These are phyloP conservation scores for Euphorbia tirucalli DNA, from an alignment of 345 rosid genomes.

Conservation along the genomic window DNA sequence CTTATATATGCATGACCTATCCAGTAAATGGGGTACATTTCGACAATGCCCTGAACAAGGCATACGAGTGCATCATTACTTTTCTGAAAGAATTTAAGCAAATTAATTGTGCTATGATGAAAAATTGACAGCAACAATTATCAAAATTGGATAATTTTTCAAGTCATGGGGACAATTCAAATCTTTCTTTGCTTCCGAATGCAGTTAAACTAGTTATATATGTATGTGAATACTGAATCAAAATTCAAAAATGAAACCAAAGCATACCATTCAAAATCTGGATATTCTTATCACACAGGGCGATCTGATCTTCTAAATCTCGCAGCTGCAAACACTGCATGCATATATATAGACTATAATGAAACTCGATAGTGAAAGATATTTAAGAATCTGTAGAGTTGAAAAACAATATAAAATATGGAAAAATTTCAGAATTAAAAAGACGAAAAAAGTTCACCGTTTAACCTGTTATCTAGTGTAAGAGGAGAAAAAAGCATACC, in stretches of 20 bases:
- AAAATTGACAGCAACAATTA: not conserved
- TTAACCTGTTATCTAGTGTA: too few species aligned
- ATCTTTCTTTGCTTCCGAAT: not conserved
- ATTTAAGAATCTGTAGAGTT: not conserved
- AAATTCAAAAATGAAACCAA: not conserved
- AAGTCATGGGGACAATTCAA: not conserved
- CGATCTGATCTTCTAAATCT: slow-evolving; percentile 62
- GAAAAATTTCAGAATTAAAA: not conserved
- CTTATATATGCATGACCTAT: too few species aligned
- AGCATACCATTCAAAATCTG: slow-evolving; percentile 47
- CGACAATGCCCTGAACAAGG: not conserved
- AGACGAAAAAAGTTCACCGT: not conserved
- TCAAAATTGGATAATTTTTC: not conserved
- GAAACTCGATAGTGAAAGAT: slow-evolving; percentile 7
- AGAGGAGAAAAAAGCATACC: slow-evolving; percentile 36
- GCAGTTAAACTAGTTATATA: not conserved
- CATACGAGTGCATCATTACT: too few species aligned
- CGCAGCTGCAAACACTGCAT: slow-evolving; percentile 68
- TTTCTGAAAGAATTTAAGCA: not conserved
- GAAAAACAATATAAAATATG: not conserved
- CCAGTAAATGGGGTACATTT: not conserved
- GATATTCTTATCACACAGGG: slow-evolving; percentile 51
- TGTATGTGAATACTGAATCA: not conserved
- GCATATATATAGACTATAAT: slow-evolving; percentile 1
- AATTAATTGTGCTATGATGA: not conserved